Evolutionary conservation across 202 grass and related monocot genomes (phyloP).

Genomic region (Carex arenaria): DNA sequence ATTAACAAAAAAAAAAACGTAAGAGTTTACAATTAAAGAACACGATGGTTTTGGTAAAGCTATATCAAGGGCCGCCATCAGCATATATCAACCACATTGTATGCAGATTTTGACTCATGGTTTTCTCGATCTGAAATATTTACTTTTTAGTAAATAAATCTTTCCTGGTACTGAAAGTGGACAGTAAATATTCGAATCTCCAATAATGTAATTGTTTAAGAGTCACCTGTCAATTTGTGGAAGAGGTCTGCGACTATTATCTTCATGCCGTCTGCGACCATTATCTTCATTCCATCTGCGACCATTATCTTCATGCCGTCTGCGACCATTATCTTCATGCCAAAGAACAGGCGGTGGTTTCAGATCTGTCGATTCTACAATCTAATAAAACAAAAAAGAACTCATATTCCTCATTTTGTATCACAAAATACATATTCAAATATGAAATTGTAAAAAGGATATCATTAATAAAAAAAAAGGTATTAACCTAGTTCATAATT

Average conservation of each 20-base stretch:
- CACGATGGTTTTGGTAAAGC: slow-evolving; percentile 2
- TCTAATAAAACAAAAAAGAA: slow-evolving; percentile 39
- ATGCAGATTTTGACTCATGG: not conserved
- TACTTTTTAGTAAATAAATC: not conserved
- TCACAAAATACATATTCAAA: not conserved
- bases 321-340: slow-evolving; percentile 91
- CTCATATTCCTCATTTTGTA: slow-evolving; percentile 21
- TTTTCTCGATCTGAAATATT: not conserved
- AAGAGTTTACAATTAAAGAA: not conserved
- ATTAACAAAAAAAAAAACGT: slow-evolving; percentile 22
- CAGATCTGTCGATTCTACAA: slow-evolving; percentile 68
- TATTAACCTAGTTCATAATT: not conserved
- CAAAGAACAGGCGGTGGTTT: slow-evolving; percentile 91
- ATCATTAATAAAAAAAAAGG: not conserved
- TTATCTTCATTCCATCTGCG: slow-evolving; percentile 77
- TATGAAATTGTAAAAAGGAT: not conserved
- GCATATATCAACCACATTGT: not conserved
- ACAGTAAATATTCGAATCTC: not conserved
- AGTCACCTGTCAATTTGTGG: slow-evolving; percentile 48
- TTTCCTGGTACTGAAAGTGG: not conserved
- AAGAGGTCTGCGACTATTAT: slow-evolving; percentile 63
- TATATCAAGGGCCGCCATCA: not conserved
- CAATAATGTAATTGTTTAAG: not conserved
- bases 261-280: slow-evolving; percentile 66
- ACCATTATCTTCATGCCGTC: slow-evolving; percentile 89